Evolutionary conservation across 2,329 filamentous ascomycete species (phyloP).

Genomic region (Colletotrichum chrysophilum): DNA sequence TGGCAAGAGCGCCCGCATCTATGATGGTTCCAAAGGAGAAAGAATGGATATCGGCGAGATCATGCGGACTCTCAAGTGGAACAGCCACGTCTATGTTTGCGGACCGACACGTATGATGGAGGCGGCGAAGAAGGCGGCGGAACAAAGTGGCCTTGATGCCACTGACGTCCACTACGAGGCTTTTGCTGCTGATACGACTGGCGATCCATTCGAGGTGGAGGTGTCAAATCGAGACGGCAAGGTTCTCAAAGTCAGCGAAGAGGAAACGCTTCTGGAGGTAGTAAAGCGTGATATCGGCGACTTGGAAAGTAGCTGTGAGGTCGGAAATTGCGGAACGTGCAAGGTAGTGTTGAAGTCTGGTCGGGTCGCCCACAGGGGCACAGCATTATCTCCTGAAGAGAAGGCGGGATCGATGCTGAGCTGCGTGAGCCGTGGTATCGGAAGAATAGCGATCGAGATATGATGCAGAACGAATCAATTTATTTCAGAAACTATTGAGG

Average conservation of each 20-base stretch:
- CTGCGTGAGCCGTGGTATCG: conserved; percentile 58
- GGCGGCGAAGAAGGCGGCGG: conserved; percentile 47
- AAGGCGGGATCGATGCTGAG: conserved; percentile 50
- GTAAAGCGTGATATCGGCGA: conserved; percentile 47
- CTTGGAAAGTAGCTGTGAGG: conserved; percentile 55
- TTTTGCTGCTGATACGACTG: conserved; percentile 57
- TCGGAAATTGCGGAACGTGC: conserved; percentile 61
- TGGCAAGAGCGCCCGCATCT: conserved; percentile 49
- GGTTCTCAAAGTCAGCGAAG: conserved; percentile 49
- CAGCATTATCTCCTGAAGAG: conserved; percentile 50
- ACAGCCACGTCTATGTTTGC: conserved; percentile 66
- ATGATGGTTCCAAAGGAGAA: conserved; percentile 55
- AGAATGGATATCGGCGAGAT: conserved; percentile 57
- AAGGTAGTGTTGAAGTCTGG: conserved; percentile 47
- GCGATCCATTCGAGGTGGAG: conserved; percentile 65
- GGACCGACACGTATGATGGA: conserved; percentile 64
- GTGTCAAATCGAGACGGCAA: conserved; percentile 45
- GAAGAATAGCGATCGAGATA: conserved; percentile 53
- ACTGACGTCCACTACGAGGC: conserved; percentile 66
- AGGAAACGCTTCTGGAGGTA: conserved; percentile 56
- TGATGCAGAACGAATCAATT: conserved; percentile 26
- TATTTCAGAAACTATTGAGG: neutral
- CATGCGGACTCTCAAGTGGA: conserved; percentile 51
- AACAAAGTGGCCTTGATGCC: conserved; percentile 45
- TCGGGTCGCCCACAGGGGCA: conserved; percentile 53